Evolutionary conservation across 1,139 yeast genomes (phyloP), one percentile per base, ranked within the genome.

Genomic region (Entelexis paramagnoliae): DNA sequence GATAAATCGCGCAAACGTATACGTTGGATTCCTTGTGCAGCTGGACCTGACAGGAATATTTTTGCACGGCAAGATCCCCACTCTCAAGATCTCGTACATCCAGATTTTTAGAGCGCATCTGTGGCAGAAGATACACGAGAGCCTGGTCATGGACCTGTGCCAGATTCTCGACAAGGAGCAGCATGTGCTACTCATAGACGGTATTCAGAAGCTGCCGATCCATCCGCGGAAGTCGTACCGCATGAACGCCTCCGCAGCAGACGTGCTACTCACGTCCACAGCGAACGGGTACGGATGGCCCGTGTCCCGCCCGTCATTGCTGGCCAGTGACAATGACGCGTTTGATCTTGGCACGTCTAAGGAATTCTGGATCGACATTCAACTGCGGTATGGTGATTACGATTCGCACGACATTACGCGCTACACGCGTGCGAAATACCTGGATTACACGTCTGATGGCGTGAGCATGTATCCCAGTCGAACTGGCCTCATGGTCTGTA

Each of bases 101-200:
- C 99, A 93, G 67, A 88, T 93, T 2, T 93, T 93, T 74, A 75
- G 99, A 53, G 97, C 98, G 0, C 99, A 93, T 72, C 77, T 93
- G 63, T 93, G 99, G 99, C 99, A 93, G 65, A 93, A 93, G 68
- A 93, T 93, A 51, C 99, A 93, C 65, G 99, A 93, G 67, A 83
- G 94, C 67, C 76, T 93, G 47, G 96, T 93, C 3, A 87, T 87
- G 65, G 98, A 91, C 72, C 64, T 91, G 38, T 88, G 96, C 63
- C 96, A 89, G 64, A 93, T 89, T 16, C 71, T 93, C 34, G 98
- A 93, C 64, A 81, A 82, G 51, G 96, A 91, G 63, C 72, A 87
- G 65, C 94, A 86, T 62, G 81, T 82, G 4, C 69, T 93, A 40
- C 91, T 83, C 59, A 81, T 91, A 56, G 96, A 87, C 58, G 74